Conservation (phyloP, 2,329 filamentous ascomycete genomes). For the Hypoxylon sp. region DNA sequence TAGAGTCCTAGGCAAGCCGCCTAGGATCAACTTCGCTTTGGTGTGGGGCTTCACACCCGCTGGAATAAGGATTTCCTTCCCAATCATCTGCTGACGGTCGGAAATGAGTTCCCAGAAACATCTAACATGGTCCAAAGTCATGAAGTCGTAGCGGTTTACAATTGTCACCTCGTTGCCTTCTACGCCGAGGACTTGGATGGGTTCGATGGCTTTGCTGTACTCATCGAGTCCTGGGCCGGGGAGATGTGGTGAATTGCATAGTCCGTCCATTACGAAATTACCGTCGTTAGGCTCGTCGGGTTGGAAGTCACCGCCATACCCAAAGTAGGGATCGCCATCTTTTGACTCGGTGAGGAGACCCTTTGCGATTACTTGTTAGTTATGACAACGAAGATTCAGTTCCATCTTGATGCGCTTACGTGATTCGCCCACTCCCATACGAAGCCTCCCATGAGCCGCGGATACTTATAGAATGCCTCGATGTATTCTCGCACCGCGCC, state of each 20-base stretch:
- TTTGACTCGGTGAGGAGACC: slow-evolving; percentile 60
- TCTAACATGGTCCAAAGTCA: slow-evolving; percentile 63
- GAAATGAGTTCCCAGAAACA: slow-evolving; percentile 60
- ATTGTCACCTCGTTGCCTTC: slow-evolving; percentile 60
- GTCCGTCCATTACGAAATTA: slow-evolving; percentile 71
- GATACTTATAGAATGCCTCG: slow-evolving; percentile 72
- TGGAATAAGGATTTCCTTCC: slow-evolving; percentile 58
- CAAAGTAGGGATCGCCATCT: slow-evolving; percentile 64
- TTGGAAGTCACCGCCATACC: slow-evolving; percentile 72
- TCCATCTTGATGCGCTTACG: slow-evolving; percentile 49
- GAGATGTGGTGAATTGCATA: slow-evolving; percentile 63
- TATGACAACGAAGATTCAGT: background rate
- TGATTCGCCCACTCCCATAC: slow-evolving; percentile 76
- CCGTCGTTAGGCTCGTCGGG: slow-evolving; percentile 69
- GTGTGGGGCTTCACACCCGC: slow-evolving; percentile 60
- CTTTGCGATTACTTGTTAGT: slow-evolving; percentile 42
- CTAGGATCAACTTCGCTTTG: slow-evolving; percentile 54
- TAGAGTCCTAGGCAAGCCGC: slow-evolving; percentile 50
- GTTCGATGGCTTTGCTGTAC: slow-evolving; percentile 71
- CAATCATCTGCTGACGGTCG: slow-evolving; percentile 55
- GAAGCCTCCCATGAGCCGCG: slow-evolving; percentile 72
- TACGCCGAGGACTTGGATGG: slow-evolving; percentile 65
- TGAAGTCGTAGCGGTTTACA: slow-evolving; percentile 68
- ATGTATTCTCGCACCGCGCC: slow-evolving; percentile 77
- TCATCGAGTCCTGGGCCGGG: slow-evolving; percentile 66